Base-by-base conservation (phyloP, 805 yeast species). In the Wickerhamiella vanderwaltii region DNA sequence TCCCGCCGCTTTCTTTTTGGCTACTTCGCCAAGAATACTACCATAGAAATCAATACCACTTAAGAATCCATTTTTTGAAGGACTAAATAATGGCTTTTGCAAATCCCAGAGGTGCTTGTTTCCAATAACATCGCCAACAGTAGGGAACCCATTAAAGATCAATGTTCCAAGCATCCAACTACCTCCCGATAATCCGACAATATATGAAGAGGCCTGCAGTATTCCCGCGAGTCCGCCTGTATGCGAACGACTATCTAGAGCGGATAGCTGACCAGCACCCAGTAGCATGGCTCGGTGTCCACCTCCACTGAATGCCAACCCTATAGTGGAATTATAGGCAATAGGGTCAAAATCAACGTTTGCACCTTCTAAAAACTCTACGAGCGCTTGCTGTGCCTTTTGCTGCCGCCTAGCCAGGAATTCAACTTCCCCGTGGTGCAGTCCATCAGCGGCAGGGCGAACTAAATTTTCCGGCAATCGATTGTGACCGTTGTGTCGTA, bases 211-310 rank as follows among this genome's bases (percentile, higher is more conserved):
- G 7, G 71, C 58, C 48, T 76, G 80, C 15, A 72, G 54, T 9
- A 77, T 35, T 0, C 78, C 78, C 18, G 70, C 69, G 13, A 73
- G 39, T 20, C 18, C 20, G 26, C 32, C 31, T 4, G 9, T 7
- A 7, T 13, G 9, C 4, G 43, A 19, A 13, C 43, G 32, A 3
- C n/a, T 28, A 16, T 40, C 43, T 9, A 40, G 32, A n/a, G 34
- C 38, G 4, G 30, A 19, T 4, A 40, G 34, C 24, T 40, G 24
- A 0, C 83, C 83, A 0, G 74, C 79, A 0, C 73, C 76, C 13
- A 65, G 62, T 15, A 76, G 51, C 77, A 76, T 73, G 6, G 82
- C 70, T 40, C 82, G 59, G 54, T 72, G 86, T 4, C 96, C 96
- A 51, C 96, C 96, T 34, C 43, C 43, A n/a, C 39, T 33, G 33